A percentile compares a stretch with the other conserved stretches of the same genome.
Conservation (phyloP, 2,329 filamentous ascomycete species). For the Macrophomina pseudophaseolina region DNA sequence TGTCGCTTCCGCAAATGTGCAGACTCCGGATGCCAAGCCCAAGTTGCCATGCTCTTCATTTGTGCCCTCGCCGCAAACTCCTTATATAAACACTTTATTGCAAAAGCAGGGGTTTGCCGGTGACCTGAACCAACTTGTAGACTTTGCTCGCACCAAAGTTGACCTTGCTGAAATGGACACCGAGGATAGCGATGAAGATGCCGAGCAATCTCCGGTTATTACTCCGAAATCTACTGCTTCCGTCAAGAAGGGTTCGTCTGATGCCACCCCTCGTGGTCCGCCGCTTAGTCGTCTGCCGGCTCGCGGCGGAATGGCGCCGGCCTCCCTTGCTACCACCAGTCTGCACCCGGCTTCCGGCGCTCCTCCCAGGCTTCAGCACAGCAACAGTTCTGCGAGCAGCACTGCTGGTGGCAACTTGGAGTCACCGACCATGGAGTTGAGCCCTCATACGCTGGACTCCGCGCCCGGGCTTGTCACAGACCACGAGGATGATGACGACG, state of each 20-base stretch:
- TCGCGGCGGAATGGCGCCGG: constrained; percentile 36
- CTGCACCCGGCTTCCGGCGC: constrained; percentile 16
- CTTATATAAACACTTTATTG: constrained; percentile 48
- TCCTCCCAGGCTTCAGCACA: constrained; percentile 15
- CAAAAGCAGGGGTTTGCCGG: constrained; percentile 50
- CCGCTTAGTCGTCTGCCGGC: constrained; percentile 22
- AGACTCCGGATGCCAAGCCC: constrained; percentile 10
- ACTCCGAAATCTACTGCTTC: constrained; percentile 18
- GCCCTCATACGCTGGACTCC: constrained; percentile 54
- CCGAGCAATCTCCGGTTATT: constrained; percentile 10
- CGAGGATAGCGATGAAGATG: constrained; percentile 40
- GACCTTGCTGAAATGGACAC: constrained; percentile 43
- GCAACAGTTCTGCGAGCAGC: constrained; percentile 18
- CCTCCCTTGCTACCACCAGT: constrained; percentile 32
- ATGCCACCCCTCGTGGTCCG: constrained; percentile 5
- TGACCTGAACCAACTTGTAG: constrained; percentile 44
- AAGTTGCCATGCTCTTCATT: constrained; percentile 34
- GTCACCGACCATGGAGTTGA: constrained; percentile 44
- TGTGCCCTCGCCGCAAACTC: constrained; percentile 46
- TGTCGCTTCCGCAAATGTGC: background rate
- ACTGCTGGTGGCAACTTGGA: constrained; percentile 14
- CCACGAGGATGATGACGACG: constrained; percentile 56
- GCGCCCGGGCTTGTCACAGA: constrained; percentile 57
- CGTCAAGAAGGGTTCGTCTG: constrained; percentile 14
- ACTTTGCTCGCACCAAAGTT: constrained; percentile 42